Conservation (phyloP, 2,329 filamentous ascomycete genomes). For the Aspergillus luchuensis region DNA sequence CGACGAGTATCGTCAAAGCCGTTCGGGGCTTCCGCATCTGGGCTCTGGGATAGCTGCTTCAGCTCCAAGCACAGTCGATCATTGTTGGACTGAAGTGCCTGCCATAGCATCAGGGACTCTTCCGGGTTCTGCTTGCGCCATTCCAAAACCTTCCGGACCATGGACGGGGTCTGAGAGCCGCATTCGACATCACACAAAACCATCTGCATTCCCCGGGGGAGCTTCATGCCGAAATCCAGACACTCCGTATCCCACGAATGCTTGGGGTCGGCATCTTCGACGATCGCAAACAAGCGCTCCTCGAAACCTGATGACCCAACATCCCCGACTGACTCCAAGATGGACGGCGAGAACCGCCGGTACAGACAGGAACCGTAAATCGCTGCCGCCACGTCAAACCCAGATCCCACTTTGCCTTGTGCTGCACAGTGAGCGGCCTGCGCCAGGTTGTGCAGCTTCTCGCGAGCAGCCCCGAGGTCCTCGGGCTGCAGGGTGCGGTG, state of each 20-base stretch:
- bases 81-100: conserved; percentile 71
- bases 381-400: conserved; percentile 91
- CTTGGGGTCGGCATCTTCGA: conserved; percentile 59
- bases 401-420: conserved; percentile 93
- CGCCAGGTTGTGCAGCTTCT: conserved; percentile 82
- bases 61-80: conserved; percentile 69
- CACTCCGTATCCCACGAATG: conserved; percentile 78
- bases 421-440: conserved; percentile 94
- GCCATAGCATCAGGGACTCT: conserved; percentile 69
- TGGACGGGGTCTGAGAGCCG: conserved; percentile 87
- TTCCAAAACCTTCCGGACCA: conserved; percentile 88
- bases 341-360: conserved; percentile 81
- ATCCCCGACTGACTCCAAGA: conserved; percentile 69
- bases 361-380: conserved; percentile 92
- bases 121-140: conserved; percentile 71
- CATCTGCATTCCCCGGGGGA: conserved; percentile 74
- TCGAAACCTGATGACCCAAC: conserved; percentile 69
- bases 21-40: conserved; percentile 45
- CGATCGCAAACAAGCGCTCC: conserved; percentile 62
- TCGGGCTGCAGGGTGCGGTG: conserved; percentile 48
- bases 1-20: conserved; percentile 56
- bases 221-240: conserved; percentile 65
- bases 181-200: conserved; percentile 97
- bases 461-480: conserved; percentile 53
- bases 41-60: conserved; percentile 52